Base-by-base conservation (phyloP, 2,329 filamentous ascomycete species). In the Fusarium decemcellulare region DNA sequence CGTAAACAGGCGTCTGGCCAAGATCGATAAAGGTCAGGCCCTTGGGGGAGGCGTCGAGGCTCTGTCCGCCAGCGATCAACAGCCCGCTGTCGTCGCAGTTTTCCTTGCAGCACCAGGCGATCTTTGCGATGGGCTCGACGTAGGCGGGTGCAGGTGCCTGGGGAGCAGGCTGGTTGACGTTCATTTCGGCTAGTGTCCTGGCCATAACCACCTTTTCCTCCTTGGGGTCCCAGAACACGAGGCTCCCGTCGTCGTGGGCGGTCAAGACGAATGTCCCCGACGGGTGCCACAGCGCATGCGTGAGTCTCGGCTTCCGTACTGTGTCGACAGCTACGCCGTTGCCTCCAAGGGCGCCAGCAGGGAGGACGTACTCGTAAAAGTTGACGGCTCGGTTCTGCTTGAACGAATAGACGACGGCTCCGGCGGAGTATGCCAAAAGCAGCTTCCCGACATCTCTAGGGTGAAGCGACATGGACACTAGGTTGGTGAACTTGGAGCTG, bases 61-160 rank as follows among this genome's bases (percentile, higher is more conserved):
- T 84, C 65, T 92, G 88, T 6, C 96, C 96, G 32, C 96, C 96
- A 3, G 94, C 93, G 59, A 99, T 87, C 40, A 99, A 81, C 27
- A 99, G 85, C 2, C 91, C 95, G 16, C 94, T 98, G 75, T 99
- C 95, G 74, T 99, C 96, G 0, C 94, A 92, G 75, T 98, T 97
- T 63, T 91, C 87, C 78, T 98, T 98, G 61, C 93, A 95, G 81
- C 96, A 99, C 96, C 96, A 99, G 2, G 91, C 88, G 59, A 98
- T 90, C 67, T 90, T 91, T 65, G 89, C 88, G 64, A 95, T 92
- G 1, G 94, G 93, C 59, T 93, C 91, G 65, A 92, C 91, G 14
- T 91, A 80, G 15, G 85, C 85, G 43, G 90, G 83, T 1, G 84
- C 85, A 2, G 84, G 85, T 5, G 86, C 80, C 1, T 82, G 73